Evolutionary conservation across 495 filamentous ascomycete species (phyloP), one percentile per base, ranked within the genome.

Genomic region (Hyaloscypha hepaticicola): DNA sequence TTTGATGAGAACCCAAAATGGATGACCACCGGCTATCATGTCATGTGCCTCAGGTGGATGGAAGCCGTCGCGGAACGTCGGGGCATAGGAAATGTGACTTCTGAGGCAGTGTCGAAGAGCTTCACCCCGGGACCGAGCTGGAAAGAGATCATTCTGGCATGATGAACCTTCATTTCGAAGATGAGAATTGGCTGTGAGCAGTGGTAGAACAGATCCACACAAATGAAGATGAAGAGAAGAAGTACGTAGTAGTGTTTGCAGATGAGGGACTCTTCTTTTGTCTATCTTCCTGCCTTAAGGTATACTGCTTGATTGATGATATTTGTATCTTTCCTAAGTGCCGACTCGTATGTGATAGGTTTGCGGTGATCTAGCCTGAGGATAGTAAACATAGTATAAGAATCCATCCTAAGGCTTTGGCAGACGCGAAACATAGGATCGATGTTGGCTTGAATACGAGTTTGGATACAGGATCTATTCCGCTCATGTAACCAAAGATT

Each of bases 391-490:
- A 56, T 56, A 24, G 26, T 56, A 56, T 24, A 24, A 56, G 53
- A n/a, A n/a, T n/a, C 53, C 53, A 26, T 5, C 53, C 53, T 26
- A 56, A 61, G 58, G 50, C 58, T 48, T 61, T 61, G 58, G 41
- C 34, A 61, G 58, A 61, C 29, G 38, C 41, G 58, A 61, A 31
- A 59, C 31, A 59, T 45, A 45, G 22, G 56, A 22, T 59, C 33
- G 56, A 59, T 59, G n/a, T n/a, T n/a, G n/a, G n/a, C 7, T 45
- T 45, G 33, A 28, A 52, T 52, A 21, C 49, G 49, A 52, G 8
- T 56, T 34, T 61, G 12, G 41, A 61, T 14, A 61, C 34, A 48
- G 58, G 33, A 25, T 48, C 41, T 48, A 12, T 49, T 61, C 24
- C 28, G 41, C 22, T 61, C 38, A 52, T n/a, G n/a, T n/a, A n/a